These are phyloP conservation scores for Paraconiothyrium sp. DNA, from an alignment of 2,329 filamentous ascomycete species.

Conservation along the genomic window DNA sequence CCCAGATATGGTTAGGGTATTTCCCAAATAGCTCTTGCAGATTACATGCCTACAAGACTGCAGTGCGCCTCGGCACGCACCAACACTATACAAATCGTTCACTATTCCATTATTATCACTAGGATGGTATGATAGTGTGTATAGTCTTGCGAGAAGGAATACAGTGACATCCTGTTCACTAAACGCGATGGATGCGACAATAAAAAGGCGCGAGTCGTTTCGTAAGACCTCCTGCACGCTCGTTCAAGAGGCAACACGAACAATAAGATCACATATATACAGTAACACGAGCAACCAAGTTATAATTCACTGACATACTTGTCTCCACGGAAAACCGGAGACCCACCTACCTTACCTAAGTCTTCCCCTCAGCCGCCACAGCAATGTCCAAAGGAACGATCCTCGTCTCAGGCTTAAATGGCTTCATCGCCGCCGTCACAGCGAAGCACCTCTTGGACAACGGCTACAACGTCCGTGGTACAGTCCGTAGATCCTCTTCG, in stretches of 20 bases:
- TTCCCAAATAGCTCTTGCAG: background rate
- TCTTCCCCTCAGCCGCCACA: background rate
- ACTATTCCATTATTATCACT: background rate
- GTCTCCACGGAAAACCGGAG: background rate
- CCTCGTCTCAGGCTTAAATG: conserved; percentile 36
- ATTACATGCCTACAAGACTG: background rate
- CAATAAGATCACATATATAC: background rate
- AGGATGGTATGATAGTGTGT: background rate
- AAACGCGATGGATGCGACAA: background rate
- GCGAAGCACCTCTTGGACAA: conserved; percentile 37
- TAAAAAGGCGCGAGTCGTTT: background rate
- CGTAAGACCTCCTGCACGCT: background rate
- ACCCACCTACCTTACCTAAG: background rate
- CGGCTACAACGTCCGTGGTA: conserved; percentile 43
- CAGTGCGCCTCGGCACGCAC: background rate
- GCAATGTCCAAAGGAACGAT: conserved; percentile 34
- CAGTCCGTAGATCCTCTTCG: conserved; percentile 37
- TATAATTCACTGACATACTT: background rate
- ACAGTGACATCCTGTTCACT: background rate
- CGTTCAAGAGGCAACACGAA: background rate
- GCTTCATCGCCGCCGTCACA: conserved; percentile 38
- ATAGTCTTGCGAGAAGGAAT: background rate
- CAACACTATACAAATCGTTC: background rate
- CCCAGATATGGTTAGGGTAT: background rate
- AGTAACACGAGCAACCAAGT: background rate